Evolutionary conservation across 2,329 filamentous ascomycete species (phyloP).

Genomic region (Neonectria magnoliae): DNA sequence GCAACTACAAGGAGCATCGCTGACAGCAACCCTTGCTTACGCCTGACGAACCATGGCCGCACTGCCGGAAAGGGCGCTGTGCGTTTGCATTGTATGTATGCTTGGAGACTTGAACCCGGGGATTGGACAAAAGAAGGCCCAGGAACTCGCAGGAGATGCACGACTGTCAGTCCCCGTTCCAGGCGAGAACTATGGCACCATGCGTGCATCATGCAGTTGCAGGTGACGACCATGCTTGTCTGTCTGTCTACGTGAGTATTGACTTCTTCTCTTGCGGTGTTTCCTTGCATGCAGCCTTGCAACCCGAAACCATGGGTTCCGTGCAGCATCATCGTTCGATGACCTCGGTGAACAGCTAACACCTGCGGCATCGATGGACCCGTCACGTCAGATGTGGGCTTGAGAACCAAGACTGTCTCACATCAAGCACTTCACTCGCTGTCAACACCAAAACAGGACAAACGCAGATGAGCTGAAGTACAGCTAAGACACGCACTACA

Average conservation of each 20-base stretch:
- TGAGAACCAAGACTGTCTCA: neutral
- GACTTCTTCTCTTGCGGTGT: neutral
- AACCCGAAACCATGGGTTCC: neutral
- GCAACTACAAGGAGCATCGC: constrained; percentile 21
- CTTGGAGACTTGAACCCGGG: constrained; percentile 4
- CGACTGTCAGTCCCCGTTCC: constrained; percentile 6
- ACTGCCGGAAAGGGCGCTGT: constrained; percentile 17
- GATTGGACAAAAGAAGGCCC: neutral
- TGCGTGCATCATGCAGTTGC: constrained; percentile 11
- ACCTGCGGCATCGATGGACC: neutral
- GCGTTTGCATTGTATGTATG: neutral
- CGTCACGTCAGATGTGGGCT: neutral
- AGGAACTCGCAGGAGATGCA: constrained; percentile 8
- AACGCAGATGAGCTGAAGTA: neutral
- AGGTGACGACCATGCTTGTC: constrained; percentile 1
- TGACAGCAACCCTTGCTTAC: constrained; percentile 16
- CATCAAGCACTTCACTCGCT: neutral
- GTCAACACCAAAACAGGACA: constrained; percentile 1
- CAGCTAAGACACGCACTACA: neutral
- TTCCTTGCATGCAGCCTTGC: neutral
- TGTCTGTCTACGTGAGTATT: constrained; percentile 12
- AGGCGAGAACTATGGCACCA: constrained; percentile 16
- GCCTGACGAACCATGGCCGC: constrained; percentile 25
- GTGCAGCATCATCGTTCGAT: constrained; percentile 5
- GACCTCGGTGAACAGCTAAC: neutral